Percentiles rank a stretch among this genome's conserved stretches.
phyloP scores from a whole-genome alignment of 371 early-diverging fungal genomes.

The Mortierella sp. region DNA sequence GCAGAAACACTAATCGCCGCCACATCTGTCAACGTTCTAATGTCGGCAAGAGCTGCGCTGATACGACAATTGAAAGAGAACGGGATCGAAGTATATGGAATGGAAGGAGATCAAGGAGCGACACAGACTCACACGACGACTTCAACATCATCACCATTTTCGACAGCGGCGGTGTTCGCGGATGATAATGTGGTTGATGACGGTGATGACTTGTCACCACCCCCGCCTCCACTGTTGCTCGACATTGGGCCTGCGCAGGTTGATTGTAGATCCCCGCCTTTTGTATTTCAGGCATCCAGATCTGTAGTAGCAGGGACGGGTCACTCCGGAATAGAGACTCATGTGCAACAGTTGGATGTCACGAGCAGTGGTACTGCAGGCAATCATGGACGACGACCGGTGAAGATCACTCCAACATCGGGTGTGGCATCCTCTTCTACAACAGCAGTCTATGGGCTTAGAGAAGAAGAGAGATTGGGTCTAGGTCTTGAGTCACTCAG shows the following conservation, averaged over 20 bases:
- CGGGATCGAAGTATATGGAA: constrained; percentile 29
- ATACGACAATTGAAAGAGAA: constrained; percentile 23
- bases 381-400: too few relatives aligned
- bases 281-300: constrained; percentile 13
- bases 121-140: neutral
- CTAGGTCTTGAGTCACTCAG: constrained; percentile 10
- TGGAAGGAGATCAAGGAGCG: constrained; percentile 1
- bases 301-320: neutral
- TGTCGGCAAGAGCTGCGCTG: constrained; percentile 8
- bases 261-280: constrained; percentile 13
- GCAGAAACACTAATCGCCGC: too few relatives aligned
- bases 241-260: neutral
- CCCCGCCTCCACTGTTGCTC: constrained; percentile 17
- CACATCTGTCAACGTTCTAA: too few relatives aligned
- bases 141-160: neutral
- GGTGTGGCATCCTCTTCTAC: too few relatives aligned
- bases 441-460: too few relatives aligned
- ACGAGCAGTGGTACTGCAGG: too few relatives aligned
- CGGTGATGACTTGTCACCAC: too few relatives aligned
- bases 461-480: too few relatives aligned
- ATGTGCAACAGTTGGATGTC: constrained; percentile 27
- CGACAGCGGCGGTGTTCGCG: constrained; percentile 4
- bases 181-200: too few relatives aligned
- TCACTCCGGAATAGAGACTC: constrained; percentile 4
- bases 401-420: too few relatives aligned